A percentile compares a stretch with the other conserved stretches of the same genome.
Evolutionary conservation across 108 stramenopile genomes (phyloP).

Genomic region (Discostella stelligeroides): DNA sequence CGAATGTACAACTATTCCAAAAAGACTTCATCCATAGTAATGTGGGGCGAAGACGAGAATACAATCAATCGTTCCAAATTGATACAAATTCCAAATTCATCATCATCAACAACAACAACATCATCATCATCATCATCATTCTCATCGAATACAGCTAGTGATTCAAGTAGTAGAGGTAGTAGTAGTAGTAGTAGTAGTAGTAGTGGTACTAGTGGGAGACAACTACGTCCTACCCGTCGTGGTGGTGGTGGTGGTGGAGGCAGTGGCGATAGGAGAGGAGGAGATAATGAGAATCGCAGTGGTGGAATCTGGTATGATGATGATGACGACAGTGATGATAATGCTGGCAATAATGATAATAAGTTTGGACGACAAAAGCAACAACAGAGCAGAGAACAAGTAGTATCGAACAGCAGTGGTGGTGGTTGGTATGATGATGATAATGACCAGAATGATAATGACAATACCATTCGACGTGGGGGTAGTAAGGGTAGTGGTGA

Average conservation of each 20-base stretch:
- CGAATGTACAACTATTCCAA: too few species aligned
- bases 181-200: too few species aligned
- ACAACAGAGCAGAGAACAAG: background rate
- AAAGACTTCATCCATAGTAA: background rate
- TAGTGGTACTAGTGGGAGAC: background rate
- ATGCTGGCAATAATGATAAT: too few species aligned
- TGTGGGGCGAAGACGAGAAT: slow-evolving; percentile 37
- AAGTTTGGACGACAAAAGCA: background rate
- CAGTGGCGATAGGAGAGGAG: slow-evolving; percentile 10
- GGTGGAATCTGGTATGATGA: too few species aligned
- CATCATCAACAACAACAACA: too few species aligned
- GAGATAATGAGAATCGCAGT: background rate
- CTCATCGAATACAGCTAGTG: too few species aligned
- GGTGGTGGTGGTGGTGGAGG: background rate
- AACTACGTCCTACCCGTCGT: slow-evolving; percentile 7
- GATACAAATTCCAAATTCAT: background rate
- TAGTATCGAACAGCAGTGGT: background rate
- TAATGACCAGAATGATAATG: slow-evolving; percentile 9
- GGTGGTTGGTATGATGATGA: slow-evolving; percentile 6
- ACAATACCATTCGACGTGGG: background rate
- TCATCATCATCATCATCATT: too few species aligned
- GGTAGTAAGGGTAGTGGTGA: background rate
- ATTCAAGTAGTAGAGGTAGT: too few species aligned
- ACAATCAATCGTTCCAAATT: too few species aligned
- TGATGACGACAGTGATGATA: too few species aligned